Evolutionary conservation across 345 rosid genomes (phyloP).

Genomic region (Kandelia obovata): DNA sequence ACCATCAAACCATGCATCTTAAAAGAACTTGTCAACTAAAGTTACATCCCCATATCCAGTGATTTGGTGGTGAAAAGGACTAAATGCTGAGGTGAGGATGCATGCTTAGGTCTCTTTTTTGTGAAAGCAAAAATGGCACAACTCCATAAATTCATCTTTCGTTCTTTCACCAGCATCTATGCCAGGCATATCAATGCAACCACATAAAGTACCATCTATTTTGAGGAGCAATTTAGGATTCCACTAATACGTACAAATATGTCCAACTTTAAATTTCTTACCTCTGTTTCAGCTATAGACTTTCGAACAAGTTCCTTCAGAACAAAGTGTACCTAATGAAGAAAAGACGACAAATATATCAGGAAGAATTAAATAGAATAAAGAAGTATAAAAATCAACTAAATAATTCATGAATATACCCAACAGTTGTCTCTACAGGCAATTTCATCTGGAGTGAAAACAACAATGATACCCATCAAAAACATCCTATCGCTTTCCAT

Average conservation of each 20-base stretch:
- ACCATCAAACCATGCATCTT: too few species aligned
- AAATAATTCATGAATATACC: background rate
- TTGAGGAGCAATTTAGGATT: background rate
- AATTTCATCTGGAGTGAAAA: background rate
- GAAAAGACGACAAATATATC: background rate
- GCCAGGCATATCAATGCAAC: too few species aligned
- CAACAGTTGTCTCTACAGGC: background rate
- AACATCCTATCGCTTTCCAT: background rate
- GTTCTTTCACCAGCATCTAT: background rate
- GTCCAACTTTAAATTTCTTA: conserved; percentile 30
- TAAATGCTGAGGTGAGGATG: too few species aligned
- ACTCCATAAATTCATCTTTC: background rate
- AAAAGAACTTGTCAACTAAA: too few species aligned
- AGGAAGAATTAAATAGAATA: background rate
- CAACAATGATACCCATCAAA: background rate
- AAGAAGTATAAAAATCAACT: too few species aligned
- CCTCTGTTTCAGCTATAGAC: conserved; percentile 92
- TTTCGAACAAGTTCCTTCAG: conserved; percentile 96
- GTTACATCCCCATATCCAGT: too few species aligned
- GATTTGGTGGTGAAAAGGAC: too few species aligned
- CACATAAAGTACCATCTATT: too few species aligned
- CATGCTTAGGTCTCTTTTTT: too few species aligned
- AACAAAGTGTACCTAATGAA: conserved; percentile 76
- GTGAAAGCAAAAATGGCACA: too few species aligned
- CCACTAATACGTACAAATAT: background rate